Evolutionary conservation across 148 eudicot genomes (phyloP), one percentile per base, ranked within the genome.

Genomic region (Simmondsia chinensis): DNA sequence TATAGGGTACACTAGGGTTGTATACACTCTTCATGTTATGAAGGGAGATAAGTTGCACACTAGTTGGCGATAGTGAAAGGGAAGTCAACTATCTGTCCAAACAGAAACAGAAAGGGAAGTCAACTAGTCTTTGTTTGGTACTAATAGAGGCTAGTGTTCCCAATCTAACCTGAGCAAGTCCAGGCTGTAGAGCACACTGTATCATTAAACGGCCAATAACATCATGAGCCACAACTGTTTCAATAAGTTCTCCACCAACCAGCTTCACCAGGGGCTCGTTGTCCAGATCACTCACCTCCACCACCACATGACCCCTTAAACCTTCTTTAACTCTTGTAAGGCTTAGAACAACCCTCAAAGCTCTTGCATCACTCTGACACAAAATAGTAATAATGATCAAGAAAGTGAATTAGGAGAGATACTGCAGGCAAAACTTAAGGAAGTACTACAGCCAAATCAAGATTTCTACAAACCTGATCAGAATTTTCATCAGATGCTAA

Each of bases 161-260:
- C 19, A 52, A 48, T 62, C 35, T 24, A 25, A 88, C 96, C 89
- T 83, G 96, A 26, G 96, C 94, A 70, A 88, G 94, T 50, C 96
- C 96, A 53, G 96, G 96, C 64, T 88, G 96, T n/a, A 88, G 61
- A 65, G 96, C 96, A 73, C 96, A 88, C 43, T 88, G 94, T 65
- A 88, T 88, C 96, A 88, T 88, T 64, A 88, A 61, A 30, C 96
- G 83, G 28, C 96, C 96, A 50, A 88, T 88, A 26, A 88, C 96
- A 61, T 88, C 96, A 73, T 88, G 96, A 1, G 96, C 96, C 48
- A 88, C 96, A 52, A 88, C 94, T 20, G 83, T 88, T 69, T 88
- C 96, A 48, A 77, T 68, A 13, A 88, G 73, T 42, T 83, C 89
- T 51, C 89, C 89, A 9, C 96, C 94, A 63, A 88, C 96, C 59